A percentile compares a stretch with the other conserved stretches of the same genome.
These are phyloP conservation scores for Russula sp. DNA, from an alignment of 768 basidiomycete species.

Conservation along the genomic window DNA sequence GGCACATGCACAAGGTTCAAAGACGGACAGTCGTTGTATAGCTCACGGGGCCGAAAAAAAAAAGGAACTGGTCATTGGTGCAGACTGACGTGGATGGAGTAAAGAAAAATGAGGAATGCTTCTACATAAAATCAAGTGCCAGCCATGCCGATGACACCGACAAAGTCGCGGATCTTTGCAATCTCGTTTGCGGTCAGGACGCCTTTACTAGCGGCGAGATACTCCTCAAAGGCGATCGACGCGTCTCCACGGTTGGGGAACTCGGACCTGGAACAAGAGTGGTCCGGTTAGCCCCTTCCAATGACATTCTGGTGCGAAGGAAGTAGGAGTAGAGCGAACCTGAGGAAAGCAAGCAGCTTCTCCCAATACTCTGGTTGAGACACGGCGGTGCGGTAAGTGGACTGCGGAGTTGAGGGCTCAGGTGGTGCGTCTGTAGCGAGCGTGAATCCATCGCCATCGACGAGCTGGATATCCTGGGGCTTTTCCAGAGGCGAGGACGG, in stretches of 20 bases:
- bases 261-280: constrained; percentile 39
- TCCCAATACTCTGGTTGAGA: constrained; percentile 77
- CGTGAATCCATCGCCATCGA: constrained; percentile 53
- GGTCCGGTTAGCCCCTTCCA: background rate
- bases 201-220: constrained; percentile 75
- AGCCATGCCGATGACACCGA: constrained; percentile 85
- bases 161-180: constrained; percentile 83
- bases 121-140: constrained; percentile 42
- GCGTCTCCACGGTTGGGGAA: constrained; percentile 60
- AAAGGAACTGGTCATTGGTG: background rate
- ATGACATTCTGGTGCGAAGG: background rate
- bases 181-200: constrained; percentile 78
- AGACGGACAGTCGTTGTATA: background rate
- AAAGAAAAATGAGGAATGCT: background rate
- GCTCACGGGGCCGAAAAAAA: background rate
- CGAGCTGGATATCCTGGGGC: constrained; percentile 55
- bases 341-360: constrained; percentile 55
- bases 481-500: constrained; percentile 45
- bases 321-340: constrained; percentile 36
- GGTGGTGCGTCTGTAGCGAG: constrained; percentile 27
- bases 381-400: constrained; percentile 56
- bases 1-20: background rate
- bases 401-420: constrained; percentile 25
- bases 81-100: background rate
- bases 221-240: constrained; percentile 74